Evolutionary conservation across 2,329 filamentous ascomycete species (phyloP), one percentile per base, ranked within the genome.

Genomic region (Fusarium graminum): DNA sequence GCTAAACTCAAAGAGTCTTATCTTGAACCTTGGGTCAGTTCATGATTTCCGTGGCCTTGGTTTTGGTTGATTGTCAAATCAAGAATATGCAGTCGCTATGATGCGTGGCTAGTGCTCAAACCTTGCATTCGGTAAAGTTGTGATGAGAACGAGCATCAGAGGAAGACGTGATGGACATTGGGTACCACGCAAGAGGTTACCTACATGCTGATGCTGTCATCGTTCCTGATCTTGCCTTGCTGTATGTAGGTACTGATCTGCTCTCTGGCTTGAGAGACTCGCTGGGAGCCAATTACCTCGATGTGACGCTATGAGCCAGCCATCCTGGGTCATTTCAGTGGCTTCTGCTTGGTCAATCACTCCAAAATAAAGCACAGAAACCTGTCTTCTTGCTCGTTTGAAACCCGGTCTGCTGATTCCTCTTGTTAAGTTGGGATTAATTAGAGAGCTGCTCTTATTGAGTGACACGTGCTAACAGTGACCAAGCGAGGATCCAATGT

Each of bases 291-390:
- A 68, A 68, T 72, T 64, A 65, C 53, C 52, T 52, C 55, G 52
- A 64, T 68, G 59, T 72, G 67, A 72, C 67, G 64, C 56, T 69
- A 68, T 57, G 58, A 42, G 41, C 41, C 29, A 50, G 38, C 58
- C 39, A 57, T 32, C 22, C 42, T 39, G 52, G 52, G 46, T 47
- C 52, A 56, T 56, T 40, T 22, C 22, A 16, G 38, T 16, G 45
- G 28, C 34, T 38, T 55, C 53, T 64, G 25, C 39, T 67, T 63
- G 63, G 63, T 51, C 57, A 55, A 47, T 49, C 22, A 28, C 4
- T 50, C 11, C 29, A 61, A 43, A 38, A 45, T 50, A 38, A 28
- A 46, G 45, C n/a, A 28, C 22, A 39, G 49, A 68, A 68, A 42
- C 59, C 45, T 59, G 42, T 22, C 58, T 59, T 49, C 40, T 8